Base-by-base conservation (phyloP, 129 eudicot genomes). In the Dittrichia graveolens region DNA sequence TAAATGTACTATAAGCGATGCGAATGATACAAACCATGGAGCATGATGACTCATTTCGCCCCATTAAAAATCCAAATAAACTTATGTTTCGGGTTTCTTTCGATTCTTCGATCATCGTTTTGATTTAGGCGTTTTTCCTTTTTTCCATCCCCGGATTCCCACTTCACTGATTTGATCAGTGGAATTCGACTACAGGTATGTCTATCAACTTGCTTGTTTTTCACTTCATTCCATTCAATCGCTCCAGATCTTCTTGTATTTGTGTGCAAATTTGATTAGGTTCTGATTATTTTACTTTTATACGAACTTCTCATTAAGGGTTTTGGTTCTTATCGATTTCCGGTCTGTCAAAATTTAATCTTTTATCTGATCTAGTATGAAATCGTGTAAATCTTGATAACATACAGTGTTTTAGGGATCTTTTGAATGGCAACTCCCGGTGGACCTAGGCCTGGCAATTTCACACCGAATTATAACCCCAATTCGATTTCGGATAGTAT, bases 401-500 rank as follows among this genome's bases (percentile, higher is more conserved):
- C 2, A 44, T 75, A 75, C 41, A 42, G 59, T 45, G 60, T 71
- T 76, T 59, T 48, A 76, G 80, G 80, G 62, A 46, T 76, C 48
- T 37, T 76, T 57, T 46, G 42, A 67, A 88, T 85, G 95, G 85
- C 88, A 10, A 62, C 94, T 74, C 89, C 94, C 8, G 94, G 96
- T 76, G 80, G 80, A 65, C 67, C 74, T 75, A 75, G 80, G 56
- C 74, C 67, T 9, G 79, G 85, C 59, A 83, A 79, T 67, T 45
- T 75, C 8, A 89, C 89, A 5, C 87, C 84, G 12, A 84, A 84
- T 83, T 83, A 84, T 59, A 85, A 83, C 61, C 85, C 91, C 13
- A 89, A 84, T 84, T 77, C 87, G 37, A 71, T 87, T 37, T 76
- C 91, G 3, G 83, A 87, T 73, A 85, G 79, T 45, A 71, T 90